These are phyloP conservation scores for Limnanthes douglasii DNA, from an alignment of 345 rosid genomes.

Conservation along the genomic window DNA sequence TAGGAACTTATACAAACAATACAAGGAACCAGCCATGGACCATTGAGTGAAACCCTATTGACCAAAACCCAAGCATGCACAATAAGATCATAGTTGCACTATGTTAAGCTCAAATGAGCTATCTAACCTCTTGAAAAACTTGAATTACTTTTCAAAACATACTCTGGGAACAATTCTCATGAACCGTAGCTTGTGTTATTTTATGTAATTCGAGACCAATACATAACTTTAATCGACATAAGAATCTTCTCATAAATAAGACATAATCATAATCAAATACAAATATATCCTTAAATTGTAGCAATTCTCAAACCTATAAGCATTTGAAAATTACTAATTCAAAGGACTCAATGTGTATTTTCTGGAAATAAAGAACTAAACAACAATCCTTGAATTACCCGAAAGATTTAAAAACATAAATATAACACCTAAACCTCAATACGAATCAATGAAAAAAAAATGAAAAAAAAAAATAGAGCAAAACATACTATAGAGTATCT, in stretches of 20 bases:
- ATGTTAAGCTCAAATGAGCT: no score
- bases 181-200: no score
- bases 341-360: constrained; percentile 1
- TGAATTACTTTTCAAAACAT: no score
- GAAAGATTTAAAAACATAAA: not conserved
- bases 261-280: constrained; percentile 1
- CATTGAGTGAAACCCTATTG: not conserved
- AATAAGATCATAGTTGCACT: not conserved
- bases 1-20: no score
- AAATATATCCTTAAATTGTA: not conserved
- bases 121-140: constrained; percentile 3
- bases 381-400: not conserved
- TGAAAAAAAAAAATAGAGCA: not conserved
- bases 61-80: not conserved
- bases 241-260: not conserved
- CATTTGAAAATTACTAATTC: not conserved
- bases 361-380: not conserved
- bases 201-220: constrained; percentile 1
- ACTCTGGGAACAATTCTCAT: no score
- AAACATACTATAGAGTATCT: constrained; percentile 72
- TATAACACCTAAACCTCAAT: not conserved
- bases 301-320: not conserved
- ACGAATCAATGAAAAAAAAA: not conserved
- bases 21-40: no score
- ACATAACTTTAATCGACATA: not conserved